A percentile compares a stretch with the other conserved stretches of the same genome.
These are phyloP conservation scores for Hypoxylon sp. DNA, from an alignment of 2,329 filamentous ascomycete species.

Conservation along the genomic window DNA sequence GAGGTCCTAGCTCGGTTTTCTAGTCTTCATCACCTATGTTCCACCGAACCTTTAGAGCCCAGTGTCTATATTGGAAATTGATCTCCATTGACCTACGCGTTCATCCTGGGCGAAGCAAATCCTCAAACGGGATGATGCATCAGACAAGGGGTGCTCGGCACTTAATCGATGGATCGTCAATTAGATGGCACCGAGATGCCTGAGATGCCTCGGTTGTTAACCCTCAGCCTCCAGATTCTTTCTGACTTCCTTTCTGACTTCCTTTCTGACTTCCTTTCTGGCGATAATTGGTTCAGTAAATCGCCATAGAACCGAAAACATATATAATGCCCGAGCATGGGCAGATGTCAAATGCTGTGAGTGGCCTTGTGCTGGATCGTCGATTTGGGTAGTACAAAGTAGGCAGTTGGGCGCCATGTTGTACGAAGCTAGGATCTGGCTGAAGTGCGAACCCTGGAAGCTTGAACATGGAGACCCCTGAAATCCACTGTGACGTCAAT, in stretches of 20 bases:
- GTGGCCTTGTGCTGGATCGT: neutral
- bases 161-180: slow-evolving; percentile 18
- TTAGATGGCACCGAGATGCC: slow-evolving; percentile 3
- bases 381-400: neutral
- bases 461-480: slow-evolving; percentile 21
- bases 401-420: neutral
- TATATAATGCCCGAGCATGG: neutral
- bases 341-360: neutral
- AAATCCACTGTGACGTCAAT: slow-evolving; percentile 31
- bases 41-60: neutral
- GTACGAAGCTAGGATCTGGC: slow-evolving; percentile 12
- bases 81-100: neutral
- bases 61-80: neutral
- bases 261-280: neutral
- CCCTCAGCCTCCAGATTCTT: neutral
- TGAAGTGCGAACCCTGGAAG: slow-evolving; percentile 4
- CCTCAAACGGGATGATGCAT: slow-evolving; percentile 10
- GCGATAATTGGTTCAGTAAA: neutral
- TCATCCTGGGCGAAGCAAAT: neutral
- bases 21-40: neutral
- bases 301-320: neutral
- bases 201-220: slow-evolving; percentile 1
- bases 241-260: neutral
- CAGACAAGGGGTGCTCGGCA: slow-evolving; percentile 16
- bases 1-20: slow-evolving; percentile 11